Conservation (phyloP, 495 filamentous ascomycete genomes). For the Penicillium subrubescens region DNA sequence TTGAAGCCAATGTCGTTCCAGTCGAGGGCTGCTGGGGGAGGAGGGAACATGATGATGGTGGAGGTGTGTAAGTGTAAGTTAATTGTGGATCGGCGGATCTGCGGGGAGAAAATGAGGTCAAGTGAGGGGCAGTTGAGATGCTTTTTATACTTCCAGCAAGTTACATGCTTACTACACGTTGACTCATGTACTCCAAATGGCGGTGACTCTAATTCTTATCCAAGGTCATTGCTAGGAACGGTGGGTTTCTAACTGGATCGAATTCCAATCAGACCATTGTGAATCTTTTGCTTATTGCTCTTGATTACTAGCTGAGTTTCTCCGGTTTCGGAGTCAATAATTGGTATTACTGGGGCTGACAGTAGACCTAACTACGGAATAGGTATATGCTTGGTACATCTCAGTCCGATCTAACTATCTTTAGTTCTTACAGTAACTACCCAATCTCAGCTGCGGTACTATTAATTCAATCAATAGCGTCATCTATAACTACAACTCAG, state of each 20-base stretch:
- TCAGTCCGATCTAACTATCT: too few species aligned
- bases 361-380: neutral
- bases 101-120: slow-evolving; percentile 1
- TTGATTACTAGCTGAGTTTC: neutral
- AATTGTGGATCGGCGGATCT: slow-evolving; percentile 2
- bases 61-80: neutral
- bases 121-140: neutral
- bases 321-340: neutral
- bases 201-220: neutral
- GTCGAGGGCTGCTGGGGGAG: slow-evolving; percentile 74
- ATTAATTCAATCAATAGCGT: neutral
- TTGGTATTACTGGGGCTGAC: neutral
- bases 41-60: slow-evolving; percentile 62
- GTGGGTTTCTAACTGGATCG: too few species aligned
- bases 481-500: too few species aligned
- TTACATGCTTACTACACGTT: neutral
- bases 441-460: too few species aligned
- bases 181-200: neutral
- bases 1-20: slow-evolving; percentile 90
- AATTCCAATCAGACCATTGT: neutral
- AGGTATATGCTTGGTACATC: neutral
- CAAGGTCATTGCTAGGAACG: too few species aligned
- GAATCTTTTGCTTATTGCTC: neutral
- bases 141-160: neutral
- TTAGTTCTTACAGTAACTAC: too few species aligned